Conservation (phyloP, 768 basidiomycete species). For the Boletus speciosus region DNA sequence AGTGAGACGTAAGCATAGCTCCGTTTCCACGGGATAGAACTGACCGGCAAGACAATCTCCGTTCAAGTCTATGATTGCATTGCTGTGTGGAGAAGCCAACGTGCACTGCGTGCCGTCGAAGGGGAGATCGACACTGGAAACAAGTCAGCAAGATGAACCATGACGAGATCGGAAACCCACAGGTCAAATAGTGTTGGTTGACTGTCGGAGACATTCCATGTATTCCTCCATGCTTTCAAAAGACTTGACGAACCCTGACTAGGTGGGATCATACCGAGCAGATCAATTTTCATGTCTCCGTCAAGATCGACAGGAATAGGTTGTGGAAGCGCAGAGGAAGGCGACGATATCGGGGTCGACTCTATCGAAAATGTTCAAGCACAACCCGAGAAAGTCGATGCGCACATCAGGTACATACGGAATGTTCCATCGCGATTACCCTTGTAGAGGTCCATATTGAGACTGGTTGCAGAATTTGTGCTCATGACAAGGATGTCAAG, state of each 20-base stretch:
- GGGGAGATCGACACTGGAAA: conserved; percentile 50
- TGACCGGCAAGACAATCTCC: conserved; percentile 93
- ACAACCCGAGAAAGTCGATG: not conserved
- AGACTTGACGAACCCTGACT: conserved; percentile 34
- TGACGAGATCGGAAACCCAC: conserved; percentile 40
- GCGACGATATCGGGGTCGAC: conserved; percentile 46
- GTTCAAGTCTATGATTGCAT: conserved; percentile 89
- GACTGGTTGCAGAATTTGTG: conserved; percentile 44
- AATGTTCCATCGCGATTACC: conserved; percentile 63
- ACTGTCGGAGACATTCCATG: conserved; percentile 60
- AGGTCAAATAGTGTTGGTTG: conserved; percentile 58
- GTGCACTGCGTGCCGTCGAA: conserved; percentile 66
- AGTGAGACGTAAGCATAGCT: not conserved
- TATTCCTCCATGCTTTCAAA: conserved; percentile 77
- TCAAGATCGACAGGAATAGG: conserved; percentile 85
- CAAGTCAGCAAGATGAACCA: conserved; percentile 4
- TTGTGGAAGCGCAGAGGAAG: conserved; percentile 67
- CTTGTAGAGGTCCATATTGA: conserved; percentile 70
- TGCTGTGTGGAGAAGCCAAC: conserved; percentile 87
- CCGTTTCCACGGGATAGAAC: not conserved
- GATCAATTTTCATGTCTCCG: conserved; percentile 86
- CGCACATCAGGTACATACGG: conserved; percentile 41
- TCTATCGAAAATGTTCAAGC: conserved; percentile 1
- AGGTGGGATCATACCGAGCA: conserved; percentile 63
- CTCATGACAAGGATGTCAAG: conserved; percentile 91